Percentiles rank a stretch among this genome's conserved stretches.
Evolutionary conservation across 129 eudicot genomes (phyloP).

Genomic region (Lactuca saligna): DNA sequence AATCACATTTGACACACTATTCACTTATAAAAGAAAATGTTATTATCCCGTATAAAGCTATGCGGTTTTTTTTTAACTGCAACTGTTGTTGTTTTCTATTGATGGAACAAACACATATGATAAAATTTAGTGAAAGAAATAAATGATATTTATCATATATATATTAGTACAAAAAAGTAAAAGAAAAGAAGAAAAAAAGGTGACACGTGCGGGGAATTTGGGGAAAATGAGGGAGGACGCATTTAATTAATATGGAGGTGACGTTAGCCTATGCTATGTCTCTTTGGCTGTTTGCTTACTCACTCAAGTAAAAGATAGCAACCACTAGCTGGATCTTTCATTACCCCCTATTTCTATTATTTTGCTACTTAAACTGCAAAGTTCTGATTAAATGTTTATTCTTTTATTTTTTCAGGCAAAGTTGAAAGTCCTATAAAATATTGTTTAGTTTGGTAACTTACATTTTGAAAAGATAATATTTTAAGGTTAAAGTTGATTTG

Average conservation of each 20-base stretch:
- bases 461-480: too few relatives aligned
- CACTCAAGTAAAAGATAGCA: slow-evolving; percentile 36
- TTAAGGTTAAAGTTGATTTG: too few relatives aligned
- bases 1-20: too few relatives aligned
- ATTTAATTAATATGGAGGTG: slow-evolving; percentile 23
- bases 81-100: background rate
- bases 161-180: too few relatives aligned
- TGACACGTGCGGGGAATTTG: slow-evolving; percentile 44
- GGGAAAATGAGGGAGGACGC: slow-evolving; percentile 27
- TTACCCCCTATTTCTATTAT: background rate
- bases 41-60: background rate
- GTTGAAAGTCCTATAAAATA: too few relatives aligned
- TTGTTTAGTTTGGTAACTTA: too few relatives aligned
- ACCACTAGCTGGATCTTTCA: slow-evolving; percentile 22
- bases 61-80: background rate
- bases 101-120: background rate
- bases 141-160: too few relatives aligned
- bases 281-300: slow-evolving; percentile 37
- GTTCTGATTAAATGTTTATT: background rate
- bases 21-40: background rate
- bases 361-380: background rate
- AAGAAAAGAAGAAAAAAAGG: background rate
- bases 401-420: too few relatives aligned
- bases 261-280: slow-evolving; percentile 30
- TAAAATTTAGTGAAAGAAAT: too few relatives aligned